Evolutionary conservation across 371 early-diverging fungal species (phyloP).

Genomic region (Quaeritorhiza haematococci): DNA sequence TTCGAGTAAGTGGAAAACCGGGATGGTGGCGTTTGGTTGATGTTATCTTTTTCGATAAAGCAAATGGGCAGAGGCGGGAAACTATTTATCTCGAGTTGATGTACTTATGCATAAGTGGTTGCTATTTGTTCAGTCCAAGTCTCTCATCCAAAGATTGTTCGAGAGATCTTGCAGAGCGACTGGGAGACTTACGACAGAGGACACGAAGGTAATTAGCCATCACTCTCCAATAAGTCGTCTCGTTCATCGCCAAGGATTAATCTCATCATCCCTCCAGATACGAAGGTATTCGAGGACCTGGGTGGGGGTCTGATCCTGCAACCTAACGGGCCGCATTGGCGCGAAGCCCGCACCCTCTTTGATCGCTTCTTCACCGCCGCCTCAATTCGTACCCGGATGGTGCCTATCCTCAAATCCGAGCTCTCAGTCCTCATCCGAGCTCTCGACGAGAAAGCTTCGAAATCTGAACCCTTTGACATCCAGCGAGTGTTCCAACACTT

Average conservation of each 20-base stretch:
- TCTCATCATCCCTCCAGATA: no score
- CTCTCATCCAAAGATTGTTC: background rate
- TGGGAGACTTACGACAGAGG: background rate
- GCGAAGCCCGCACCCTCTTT: background rate
- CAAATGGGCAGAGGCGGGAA: no score
- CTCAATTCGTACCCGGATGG: background rate
- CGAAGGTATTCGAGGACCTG: background rate
- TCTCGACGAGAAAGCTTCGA: background rate
- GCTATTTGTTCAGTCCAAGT: no score
- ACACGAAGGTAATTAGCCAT: no score
- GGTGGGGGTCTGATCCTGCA: background rate
- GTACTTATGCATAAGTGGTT: no score
- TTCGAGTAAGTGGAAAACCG: no score
- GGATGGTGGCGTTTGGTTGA: no score
- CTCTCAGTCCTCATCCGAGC: background rate
- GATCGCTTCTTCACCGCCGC: background rate
- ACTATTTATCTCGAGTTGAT: no score
- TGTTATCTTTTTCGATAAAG: no score
- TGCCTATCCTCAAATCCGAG: background rate
- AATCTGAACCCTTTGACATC: background rate
- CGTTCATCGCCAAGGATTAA: no score
- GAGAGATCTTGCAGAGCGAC: background rate
- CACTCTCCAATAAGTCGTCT: no score
- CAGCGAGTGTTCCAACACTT: background rate
- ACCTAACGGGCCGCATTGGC: background rate